Percentiles rank a stretch among this genome's conserved stretches.
Evolutionary conservation across 1,284 basidiomycete genomes (phyloP).

Genomic region (Pseudozyma tsukubaensis): DNA sequence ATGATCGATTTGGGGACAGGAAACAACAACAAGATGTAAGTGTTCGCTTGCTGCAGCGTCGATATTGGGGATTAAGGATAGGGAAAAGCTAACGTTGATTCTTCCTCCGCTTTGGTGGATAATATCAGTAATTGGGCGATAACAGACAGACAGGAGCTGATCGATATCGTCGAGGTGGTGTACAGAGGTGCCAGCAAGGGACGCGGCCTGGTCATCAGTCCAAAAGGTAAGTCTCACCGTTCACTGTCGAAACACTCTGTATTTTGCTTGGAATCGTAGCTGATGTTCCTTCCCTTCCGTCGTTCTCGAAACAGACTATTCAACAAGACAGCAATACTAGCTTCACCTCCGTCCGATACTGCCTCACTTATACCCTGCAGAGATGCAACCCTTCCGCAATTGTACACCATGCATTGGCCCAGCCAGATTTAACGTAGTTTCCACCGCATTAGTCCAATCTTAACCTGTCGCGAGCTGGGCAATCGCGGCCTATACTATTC

Average conservation of each 20-base stretch:
- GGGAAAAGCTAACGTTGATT: not conserved
- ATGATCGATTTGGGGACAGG: slow-evolving; percentile 99
- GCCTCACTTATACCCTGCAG: slow-evolving; percentile 19
- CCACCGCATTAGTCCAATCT: not conserved
- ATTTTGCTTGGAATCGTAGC: not conserved
- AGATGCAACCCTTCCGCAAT: not conserved
- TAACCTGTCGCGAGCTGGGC: not conserved
- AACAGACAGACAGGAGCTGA: slow-evolving; percentile 73
- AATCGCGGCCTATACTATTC: too few species aligned
- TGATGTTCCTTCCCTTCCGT: not conserved
- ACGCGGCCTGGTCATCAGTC: slow-evolving; percentile 95
- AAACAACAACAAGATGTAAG: slow-evolving; percentile 95
- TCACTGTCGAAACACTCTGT: not conserved
- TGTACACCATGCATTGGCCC: slow-evolving; percentile 6
- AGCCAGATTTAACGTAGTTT: too few species aligned
- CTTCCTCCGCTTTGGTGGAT: not conserved
- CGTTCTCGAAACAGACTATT: slow-evolving; percentile 47
- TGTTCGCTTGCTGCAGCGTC: not conserved
- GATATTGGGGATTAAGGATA: not conserved
- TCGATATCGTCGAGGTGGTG: slow-evolving; percentile 98
- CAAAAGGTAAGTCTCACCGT: slow-evolving; percentile 77
- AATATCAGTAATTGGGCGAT: slow-evolving; percentile 63
- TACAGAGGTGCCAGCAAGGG: slow-evolving; percentile 98
- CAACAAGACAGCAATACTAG: slow-evolving; percentile 60
- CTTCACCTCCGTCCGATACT: too few species aligned